These are phyloP conservation scores for Brassica balearica DNA, from an alignment of 441 rosid genomes.

Conservation along the genomic window DNA sequence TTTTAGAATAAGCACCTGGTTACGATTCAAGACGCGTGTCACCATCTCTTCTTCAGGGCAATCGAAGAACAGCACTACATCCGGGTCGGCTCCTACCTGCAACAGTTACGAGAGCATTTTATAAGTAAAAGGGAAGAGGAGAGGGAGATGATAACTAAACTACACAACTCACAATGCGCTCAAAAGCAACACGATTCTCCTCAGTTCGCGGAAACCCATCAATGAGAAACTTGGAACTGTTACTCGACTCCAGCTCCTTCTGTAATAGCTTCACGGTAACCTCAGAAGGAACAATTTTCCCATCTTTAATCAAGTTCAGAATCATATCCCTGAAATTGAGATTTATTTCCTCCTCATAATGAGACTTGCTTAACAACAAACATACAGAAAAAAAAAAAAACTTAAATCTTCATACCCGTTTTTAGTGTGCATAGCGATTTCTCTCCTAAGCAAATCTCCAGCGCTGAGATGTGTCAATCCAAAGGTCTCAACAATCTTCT, in stretches of 20 bases:
- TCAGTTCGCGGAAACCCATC: constrained; percentile 83
- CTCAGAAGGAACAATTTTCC: constrained; percentile 79
- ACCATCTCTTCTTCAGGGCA: constrained; percentile 95
- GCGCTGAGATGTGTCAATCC: constrained; percentile 75
- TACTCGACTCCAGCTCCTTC: constrained; percentile 66
- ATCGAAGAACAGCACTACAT: constrained; percentile 82
- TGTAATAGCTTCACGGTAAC: constrained; percentile 66
- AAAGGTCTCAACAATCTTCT: constrained; percentile 65
- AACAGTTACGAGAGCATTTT: not conserved
- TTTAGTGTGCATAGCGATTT: constrained; percentile 58
- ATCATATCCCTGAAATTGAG: constrained; percentile 61
- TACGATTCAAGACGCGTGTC: constrained; percentile 83
- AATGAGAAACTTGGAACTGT: constrained; percentile 64
- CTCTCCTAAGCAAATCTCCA: constrained; percentile 77
- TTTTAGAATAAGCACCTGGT: constrained; percentile 61
- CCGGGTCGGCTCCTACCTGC: constrained; percentile 82
- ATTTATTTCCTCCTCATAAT: constrained; percentile 33
- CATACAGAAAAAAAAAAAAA: not conserved
- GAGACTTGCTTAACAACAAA: not conserved
- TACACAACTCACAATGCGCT: constrained; percentile 57
- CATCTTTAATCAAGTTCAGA: constrained; percentile 70
- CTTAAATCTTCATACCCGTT: constrained; percentile 52
- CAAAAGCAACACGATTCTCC: constrained; percentile 78
- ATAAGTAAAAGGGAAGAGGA: constrained; percentile 10
- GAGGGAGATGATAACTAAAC: not conserved